Base-by-base conservation (phyloP, 1,284 basidiomycete species). In the Grifola frondosa region DNA sequence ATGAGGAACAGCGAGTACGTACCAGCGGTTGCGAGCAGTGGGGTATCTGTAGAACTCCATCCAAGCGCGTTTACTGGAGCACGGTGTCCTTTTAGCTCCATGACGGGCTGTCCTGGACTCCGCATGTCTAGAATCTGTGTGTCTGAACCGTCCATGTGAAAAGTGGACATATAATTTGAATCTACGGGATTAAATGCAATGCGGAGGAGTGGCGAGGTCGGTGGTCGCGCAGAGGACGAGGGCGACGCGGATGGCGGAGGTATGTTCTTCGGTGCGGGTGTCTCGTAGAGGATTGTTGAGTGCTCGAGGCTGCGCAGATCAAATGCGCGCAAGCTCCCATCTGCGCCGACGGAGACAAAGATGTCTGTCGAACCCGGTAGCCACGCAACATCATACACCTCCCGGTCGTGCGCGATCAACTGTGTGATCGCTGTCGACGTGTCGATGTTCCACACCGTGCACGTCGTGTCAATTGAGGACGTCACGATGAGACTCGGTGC, bases 351-450 rank as follows among this genome's bases (percentile, higher is more conserved):
- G 12, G 92, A 96, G 24, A 98, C 95, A 66, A 99, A 99, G 52
- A 98, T 95, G 64, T 99, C 95, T 4, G 91, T 90, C 10, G 91
- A 96, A n/a, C 87, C 83, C 2, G 97, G 97, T n/a, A 97, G 81
- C 96, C 97, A 98, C 30, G 92, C 94, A 37, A 96, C 92, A 61
- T 96, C 92, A 67, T 94, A 95, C 6, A 99, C 97, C 64, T 98
- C 97, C 35, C 93, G 83, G 73, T 99, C 97, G 70, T 99, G 97
- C 0, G 97, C 97, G 63, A 96, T 96, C 54, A 95, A 81, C 65
- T 99, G 97, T 1, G 97, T 99, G 59, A 99, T 83, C 12, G 97
- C 96, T n/a, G 89, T 86, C 15, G 85, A 82, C 2, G 92, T 94
- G 55, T 97, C 91, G 61, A 99, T 91, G 63, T 99, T 97, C 96